Conservation (phyloP, 805 yeast genomes). For the Yamadazyma sp. region DNA sequence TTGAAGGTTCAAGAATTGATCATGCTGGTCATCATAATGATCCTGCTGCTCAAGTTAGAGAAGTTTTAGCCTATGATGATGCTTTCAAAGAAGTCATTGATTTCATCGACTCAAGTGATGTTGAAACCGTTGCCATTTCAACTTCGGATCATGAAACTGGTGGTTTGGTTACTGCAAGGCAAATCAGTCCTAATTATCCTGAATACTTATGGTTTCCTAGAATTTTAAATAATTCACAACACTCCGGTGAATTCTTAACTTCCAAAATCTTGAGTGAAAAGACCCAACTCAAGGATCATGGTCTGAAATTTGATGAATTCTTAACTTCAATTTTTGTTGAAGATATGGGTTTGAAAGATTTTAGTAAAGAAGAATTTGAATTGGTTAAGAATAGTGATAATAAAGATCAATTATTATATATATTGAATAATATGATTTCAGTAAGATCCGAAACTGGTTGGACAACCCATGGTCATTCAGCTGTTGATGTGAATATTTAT, state of each 20-base stretch:
- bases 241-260: slow-evolving; percentile 72
- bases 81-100: slow-evolving; percentile 72
- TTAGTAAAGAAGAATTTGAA: slow-evolving; percentile 48
- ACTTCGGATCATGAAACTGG: slow-evolving; percentile 97
- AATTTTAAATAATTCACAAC: slow-evolving; percentile 60
- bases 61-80: slow-evolving; percentile 80
- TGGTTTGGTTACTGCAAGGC: slow-evolving; percentile 81
- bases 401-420: slow-evolving; percentile 44
- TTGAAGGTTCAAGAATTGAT: slow-evolving; percentile 91
- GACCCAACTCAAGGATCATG: slow-evolving; percentile 6
- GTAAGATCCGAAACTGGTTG: slow-evolving; percentile 89
- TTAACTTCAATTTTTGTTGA: slow-evolving; percentile 52
- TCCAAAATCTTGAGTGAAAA: slow-evolving; percentile 31
- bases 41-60: slow-evolving; percentile 90
- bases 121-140: slow-evolving; percentile 73
- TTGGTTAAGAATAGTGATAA: slow-evolving; percentile 16
- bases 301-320: slow-evolving; percentile 36
- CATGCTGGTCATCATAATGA: slow-evolving; percentile 94
- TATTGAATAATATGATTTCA: slow-evolving; percentile 69
- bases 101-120: slow-evolving; percentile 62
- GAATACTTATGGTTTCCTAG: slow-evolving; percentile 84
- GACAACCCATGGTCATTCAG: slow-evolving; percentile 95
- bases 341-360: slow-evolving; percentile 67
- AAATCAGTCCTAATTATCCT: slow-evolving; percentile 65
- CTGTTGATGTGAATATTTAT: slow-evolving; percentile 92